phyloP scores from a whole-genome alignment of 495 filamentous ascomycete genomes.

The Aspergillus diversus region DNA sequence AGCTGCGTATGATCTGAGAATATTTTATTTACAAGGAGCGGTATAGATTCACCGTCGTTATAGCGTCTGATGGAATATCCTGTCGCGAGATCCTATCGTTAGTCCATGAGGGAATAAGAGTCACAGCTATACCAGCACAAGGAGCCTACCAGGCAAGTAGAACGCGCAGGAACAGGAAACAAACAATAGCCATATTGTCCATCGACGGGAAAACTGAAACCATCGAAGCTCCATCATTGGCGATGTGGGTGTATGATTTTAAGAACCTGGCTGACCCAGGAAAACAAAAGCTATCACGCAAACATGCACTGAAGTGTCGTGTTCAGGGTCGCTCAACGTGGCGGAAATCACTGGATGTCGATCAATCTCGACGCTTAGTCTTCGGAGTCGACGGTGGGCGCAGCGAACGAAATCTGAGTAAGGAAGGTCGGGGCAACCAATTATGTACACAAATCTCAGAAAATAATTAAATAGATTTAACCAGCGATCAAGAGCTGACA shows the following conservation, averaged over 20 bases:
- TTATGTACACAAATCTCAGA: neutral
- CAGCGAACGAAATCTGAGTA: neutral
- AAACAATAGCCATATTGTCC: conserved; percentile 44
- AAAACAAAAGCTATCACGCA: conserved; percentile 20
- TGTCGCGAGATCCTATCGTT: conserved; percentile 31
- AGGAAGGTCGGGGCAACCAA: neutral
- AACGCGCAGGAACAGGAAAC: conserved; percentile 61
- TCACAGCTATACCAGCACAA: neutral
- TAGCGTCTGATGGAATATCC: conserved; percentile 83
- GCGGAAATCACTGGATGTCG: conserved; percentile 21
- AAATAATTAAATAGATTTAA: neutral
- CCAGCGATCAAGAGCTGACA: neutral
- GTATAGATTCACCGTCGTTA: conserved; percentile 76
- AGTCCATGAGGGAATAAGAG: conserved; percentile 14
- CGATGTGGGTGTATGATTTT: conserved; percentile 17
- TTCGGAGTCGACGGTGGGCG: conserved; percentile 5
- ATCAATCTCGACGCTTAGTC: conserved; percentile 17
- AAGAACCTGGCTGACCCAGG: conserved; percentile 21
- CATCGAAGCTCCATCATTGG: conserved; percentile 32
- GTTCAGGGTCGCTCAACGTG: conserved; percentile 22
- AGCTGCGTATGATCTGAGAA: conserved; percentile 91
- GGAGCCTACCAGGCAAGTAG: conserved; percentile 75
- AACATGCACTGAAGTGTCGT: conserved; percentile 26
- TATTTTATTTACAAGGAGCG: conserved; percentile 92
- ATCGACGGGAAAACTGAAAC: conserved; percentile 29